Evolutionary conservation across 2,329 filamentous ascomycete species (phyloP).

Genomic region (Ophiocordyceps unilateralis): DNA sequence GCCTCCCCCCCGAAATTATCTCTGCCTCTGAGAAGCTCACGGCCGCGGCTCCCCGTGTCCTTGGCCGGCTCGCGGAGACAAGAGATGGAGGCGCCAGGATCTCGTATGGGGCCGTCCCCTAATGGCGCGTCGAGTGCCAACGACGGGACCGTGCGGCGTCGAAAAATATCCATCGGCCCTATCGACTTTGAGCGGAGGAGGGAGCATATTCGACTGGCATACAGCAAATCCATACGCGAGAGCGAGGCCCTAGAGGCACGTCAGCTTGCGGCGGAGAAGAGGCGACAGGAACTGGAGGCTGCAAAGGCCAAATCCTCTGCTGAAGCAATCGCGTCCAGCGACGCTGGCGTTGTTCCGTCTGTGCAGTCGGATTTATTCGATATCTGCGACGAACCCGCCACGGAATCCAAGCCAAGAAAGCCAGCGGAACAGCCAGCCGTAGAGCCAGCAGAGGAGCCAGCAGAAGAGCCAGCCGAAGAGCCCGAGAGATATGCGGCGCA

Average conservation of each 20-base stretch:
- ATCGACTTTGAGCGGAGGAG: conserved; percentile 75
- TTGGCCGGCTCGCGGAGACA: conserved; percentile 52
- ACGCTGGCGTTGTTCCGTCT: not conserved
- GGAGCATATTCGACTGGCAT: conserved; percentile 68
- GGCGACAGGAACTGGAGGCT: conserved; percentile 29
- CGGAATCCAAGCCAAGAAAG: not conserved
- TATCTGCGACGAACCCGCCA: not conserved
- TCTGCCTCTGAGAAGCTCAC: conserved; percentile 62
- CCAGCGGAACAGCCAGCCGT: not conserved
- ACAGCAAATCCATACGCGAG: conserved; percentile 68
- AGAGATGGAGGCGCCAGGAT: conserved; percentile 38
- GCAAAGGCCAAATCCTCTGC: conserved; percentile 22
- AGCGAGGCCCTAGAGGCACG: conserved; percentile 43
- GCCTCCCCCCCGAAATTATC: conserved; percentile 55
- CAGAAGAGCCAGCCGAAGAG: not conserved
- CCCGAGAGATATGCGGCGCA: not conserved
- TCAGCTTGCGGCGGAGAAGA: conserved; percentile 34
- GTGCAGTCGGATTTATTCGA: conserved; percentile 1
- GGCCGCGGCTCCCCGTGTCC: conserved; percentile 65
- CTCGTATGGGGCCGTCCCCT: conserved; percentile 19
- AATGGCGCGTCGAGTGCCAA: conserved; percentile 15
- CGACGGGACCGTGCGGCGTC: conserved; percentile 22
- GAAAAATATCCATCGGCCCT: conserved; percentile 47
- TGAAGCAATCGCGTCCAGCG: conserved; percentile 1
- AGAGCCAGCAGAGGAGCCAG: not conserved